These are phyloP conservation scores for Sporopachydermia quercuum DNA, from an alignment of 805 yeast species.

Conservation along the genomic window DNA sequence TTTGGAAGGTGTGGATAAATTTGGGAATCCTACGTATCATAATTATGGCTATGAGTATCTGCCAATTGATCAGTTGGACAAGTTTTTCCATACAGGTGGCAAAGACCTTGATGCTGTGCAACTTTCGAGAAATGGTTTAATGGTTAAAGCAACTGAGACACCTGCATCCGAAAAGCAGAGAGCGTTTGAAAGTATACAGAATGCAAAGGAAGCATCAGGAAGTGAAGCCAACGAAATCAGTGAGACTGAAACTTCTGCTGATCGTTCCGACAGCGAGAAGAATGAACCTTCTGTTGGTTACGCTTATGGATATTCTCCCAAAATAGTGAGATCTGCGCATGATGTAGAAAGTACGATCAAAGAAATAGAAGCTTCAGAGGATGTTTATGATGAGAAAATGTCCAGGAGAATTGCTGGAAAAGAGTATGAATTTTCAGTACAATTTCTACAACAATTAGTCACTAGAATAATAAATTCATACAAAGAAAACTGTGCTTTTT, in stretches of 20 bases:
- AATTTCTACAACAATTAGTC: neutral
- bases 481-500: neutral
- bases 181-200: no score
- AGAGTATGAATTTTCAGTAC: neutral
- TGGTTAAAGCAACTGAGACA: no score
- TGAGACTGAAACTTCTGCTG: no score
- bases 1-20: no score
- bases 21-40: no score
- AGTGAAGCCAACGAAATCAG: no score
- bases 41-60: neutral
- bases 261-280: no score
- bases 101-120: neutral
- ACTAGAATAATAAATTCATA: neutral
- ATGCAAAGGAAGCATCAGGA: no score
- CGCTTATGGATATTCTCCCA: no score
- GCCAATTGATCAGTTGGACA: neutral
- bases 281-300: no score
- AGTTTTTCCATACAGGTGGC: neutral
- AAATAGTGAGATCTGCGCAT: no score
- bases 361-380: neutral
- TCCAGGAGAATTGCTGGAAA: neutral
- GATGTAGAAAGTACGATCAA: neutral
- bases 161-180: no score
- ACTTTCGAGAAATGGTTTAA: neutral
- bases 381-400: neutral